Conservation (phyloP, 2,329 filamentous ascomycete species). For the Colletotrichum camelliae region DNA sequence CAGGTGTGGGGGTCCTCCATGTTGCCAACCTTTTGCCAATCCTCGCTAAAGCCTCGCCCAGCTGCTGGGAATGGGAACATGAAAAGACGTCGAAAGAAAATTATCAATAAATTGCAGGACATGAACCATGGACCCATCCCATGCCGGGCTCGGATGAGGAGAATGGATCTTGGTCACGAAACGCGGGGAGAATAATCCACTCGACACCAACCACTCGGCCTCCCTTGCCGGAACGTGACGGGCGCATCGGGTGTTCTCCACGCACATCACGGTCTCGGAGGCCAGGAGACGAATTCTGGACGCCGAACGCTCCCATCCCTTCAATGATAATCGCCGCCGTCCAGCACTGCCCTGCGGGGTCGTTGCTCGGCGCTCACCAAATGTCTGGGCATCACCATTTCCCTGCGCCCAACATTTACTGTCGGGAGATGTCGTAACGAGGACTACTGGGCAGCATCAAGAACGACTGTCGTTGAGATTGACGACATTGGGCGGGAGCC, state of each 20-base stretch:
- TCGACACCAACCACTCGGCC: background rate
- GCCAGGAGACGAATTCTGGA: constrained; percentile 10
- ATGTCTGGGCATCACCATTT: constrained; percentile 5
- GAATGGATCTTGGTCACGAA: background rate
- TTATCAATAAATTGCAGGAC: background rate
- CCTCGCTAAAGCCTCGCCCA: background rate
- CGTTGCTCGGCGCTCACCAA: constrained; percentile 9
- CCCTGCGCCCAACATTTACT: background rate
- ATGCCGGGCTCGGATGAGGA: constrained; percentile 4
- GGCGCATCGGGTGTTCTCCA: background rate
- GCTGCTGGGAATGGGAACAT: background rate
- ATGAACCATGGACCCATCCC: background rate
- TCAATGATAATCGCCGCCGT: background rate
- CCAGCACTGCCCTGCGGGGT: constrained; percentile 20
- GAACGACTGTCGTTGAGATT: constrained; percentile 16
- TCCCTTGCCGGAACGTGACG: background rate
- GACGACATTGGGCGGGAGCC: constrained; percentile 5
- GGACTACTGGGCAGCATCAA: background rate
- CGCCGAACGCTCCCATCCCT: constrained; percentile 12
- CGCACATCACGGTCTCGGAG: constrained; percentile 8
- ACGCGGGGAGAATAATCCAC: constrained; percentile 4
- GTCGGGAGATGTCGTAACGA: background rate
- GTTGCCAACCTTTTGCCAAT: background rate
- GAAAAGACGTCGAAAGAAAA: background rate
- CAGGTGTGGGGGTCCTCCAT: constrained; percentile 16